phyloP scores from a whole-genome alignment of 2,329 filamentous ascomycete species.

The Alternaria consortialis region DNA sequence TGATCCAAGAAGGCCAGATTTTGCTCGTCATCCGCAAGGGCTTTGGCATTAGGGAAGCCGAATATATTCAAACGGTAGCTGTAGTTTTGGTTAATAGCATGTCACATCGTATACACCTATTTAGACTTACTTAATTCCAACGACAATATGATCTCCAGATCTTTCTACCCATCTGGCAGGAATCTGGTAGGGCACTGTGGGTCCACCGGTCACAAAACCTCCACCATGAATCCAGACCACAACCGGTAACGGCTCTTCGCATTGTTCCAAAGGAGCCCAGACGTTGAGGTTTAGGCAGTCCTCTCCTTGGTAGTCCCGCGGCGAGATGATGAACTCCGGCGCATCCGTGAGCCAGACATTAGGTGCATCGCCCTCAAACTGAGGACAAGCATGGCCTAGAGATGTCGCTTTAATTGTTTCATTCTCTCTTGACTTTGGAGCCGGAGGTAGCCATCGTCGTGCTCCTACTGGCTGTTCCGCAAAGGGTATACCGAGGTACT shows the following conservation, averaged over 20 bases:
- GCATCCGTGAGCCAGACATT: slow-evolving; percentile 38
- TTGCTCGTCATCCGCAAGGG: slow-evolving; percentile 37
- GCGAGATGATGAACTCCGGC: slow-evolving; percentile 34
- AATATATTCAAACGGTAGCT: slow-evolving; percentile 53
- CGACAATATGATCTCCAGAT: slow-evolving; percentile 49
- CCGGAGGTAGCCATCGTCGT: slow-evolving; percentile 47
- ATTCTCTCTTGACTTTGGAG: slow-evolving; percentile 26
- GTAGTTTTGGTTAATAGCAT: neutral
- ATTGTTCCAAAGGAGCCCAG: slow-evolving; percentile 52
- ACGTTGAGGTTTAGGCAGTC: slow-evolving; percentile 60
- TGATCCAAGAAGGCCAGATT: slow-evolving; percentile 55
- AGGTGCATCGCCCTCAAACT: slow-evolving; percentile 28
- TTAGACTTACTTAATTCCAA: slow-evolving; percentile 44
- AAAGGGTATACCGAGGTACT: slow-evolving; percentile 52
- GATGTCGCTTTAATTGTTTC: slow-evolving; percentile 36
- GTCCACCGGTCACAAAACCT: slow-evolving; percentile 56
- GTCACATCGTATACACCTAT: slow-evolving; percentile 32
- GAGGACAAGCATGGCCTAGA: slow-evolving; percentile 42
- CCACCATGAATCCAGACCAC: slow-evolving; percentile 60
- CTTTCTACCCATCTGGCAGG: slow-evolving; percentile 43
- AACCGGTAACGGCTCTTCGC: slow-evolving; percentile 51
- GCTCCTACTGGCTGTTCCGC: slow-evolving; percentile 47
- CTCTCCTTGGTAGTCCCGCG: slow-evolving; percentile 43
- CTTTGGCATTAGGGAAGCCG: slow-evolving; percentile 51
- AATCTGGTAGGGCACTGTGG: slow-evolving; percentile 53